These are phyloP conservation scores for Nemania diffusa DNA, from an alignment of 2,329 filamentous ascomycete species.

Conservation along the genomic window DNA sequence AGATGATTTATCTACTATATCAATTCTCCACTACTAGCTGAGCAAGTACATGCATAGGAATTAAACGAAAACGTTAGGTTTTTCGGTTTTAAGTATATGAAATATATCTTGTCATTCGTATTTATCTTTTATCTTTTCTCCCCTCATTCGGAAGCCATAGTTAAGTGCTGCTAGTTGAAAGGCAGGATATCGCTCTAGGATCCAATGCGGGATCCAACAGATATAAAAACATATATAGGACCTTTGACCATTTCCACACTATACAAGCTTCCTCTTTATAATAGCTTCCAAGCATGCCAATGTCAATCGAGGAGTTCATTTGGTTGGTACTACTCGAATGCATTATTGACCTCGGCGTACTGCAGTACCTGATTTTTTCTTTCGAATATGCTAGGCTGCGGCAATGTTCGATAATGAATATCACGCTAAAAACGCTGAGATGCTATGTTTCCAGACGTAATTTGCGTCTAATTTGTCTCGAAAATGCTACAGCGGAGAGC, in stretches of 20 bases:
- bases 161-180: conserved; percentile 10
- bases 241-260: conserved; percentile 23
- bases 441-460: background rate
- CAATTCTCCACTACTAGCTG: no score
- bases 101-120: conserved; percentile 30
- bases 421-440: background rate
- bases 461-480: background rate
- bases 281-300: conserved; percentile 12
- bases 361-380: conserved; percentile 3
- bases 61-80: background rate
- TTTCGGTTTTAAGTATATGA: conserved; percentile 9
- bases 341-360: background rate
- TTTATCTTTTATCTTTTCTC: conserved; percentile 22
- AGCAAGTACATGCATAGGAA: background rate
- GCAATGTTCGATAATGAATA: background rate
- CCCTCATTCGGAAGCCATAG: conserved; percentile 15
- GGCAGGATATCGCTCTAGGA: conserved; percentile 19
- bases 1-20: no score
- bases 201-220: conserved; percentile 30
- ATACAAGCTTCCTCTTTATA: conserved; percentile 36
- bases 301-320: background rate
- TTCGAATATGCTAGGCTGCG: background rate
- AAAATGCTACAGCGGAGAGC: background rate
- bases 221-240: conserved; percentile 32
- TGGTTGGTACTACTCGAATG: conserved; percentile 3